These are phyloP conservation scores for Dothistroma pini DNA, from an alignment of 2,329 filamentous ascomycete genomes.

Conservation along the genomic window DNA sequence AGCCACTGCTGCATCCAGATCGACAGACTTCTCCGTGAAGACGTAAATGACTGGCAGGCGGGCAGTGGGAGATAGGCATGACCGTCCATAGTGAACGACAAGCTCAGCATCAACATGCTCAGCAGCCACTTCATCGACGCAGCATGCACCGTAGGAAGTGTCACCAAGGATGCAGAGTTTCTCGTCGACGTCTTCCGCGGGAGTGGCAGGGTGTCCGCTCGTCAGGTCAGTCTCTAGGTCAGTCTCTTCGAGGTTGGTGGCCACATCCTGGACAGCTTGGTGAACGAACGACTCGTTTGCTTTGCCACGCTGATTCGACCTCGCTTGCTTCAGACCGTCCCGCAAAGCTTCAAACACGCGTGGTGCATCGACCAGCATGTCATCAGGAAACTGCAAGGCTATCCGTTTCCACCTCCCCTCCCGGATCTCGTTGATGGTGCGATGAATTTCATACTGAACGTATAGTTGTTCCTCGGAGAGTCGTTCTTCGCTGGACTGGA, in stretches of 20 bases:
- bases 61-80: constrained; percentile 86
- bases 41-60: constrained; percentile 85
- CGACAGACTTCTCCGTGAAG: constrained; percentile 71
- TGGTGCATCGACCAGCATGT: constrained; percentile 83
- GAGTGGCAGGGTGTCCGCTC: not conserved
- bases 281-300: not conserved
- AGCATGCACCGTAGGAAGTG: constrained; percentile 95
- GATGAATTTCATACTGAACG: constrained; percentile 77
- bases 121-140: constrained; percentile 93
- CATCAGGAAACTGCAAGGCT: constrained; percentile 92
- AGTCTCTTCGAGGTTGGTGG: constrained; percentile 10
- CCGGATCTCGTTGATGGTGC: constrained; percentile 74
- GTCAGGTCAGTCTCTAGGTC: constrained; percentile 5
- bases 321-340: constrained; percentile 41
- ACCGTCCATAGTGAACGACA: constrained; percentile 89
- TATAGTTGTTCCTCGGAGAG: constrained; percentile 66
- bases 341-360: constrained; percentile 68
- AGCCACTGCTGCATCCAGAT: constrained; percentile 55
- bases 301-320: constrained; percentile 3
- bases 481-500: constrained; percentile 24
- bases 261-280: constrained; percentile 1
- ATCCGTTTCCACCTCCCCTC: constrained; percentile 68
- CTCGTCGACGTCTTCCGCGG: constrained; percentile 36
- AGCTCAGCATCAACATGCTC: constrained; percentile 89
- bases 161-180: constrained; percentile 83